Evolutionary conservation across 116 monocot genomes (phyloP).

Genomic region (Cymodocea nodosa): DNA sequence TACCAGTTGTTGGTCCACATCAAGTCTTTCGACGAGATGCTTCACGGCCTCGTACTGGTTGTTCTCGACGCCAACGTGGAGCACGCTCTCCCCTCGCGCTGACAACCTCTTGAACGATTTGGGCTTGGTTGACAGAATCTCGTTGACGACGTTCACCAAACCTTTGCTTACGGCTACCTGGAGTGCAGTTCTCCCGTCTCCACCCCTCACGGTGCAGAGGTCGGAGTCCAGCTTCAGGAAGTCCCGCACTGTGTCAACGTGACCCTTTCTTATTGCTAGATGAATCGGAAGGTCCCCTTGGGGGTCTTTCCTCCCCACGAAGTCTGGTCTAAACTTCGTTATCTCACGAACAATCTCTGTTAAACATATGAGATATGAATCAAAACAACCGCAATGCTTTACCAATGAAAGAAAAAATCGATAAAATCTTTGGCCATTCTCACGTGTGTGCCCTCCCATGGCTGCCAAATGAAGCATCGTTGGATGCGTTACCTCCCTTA

Average conservation of each 20-base stretch:
- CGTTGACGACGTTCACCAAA: background rate
- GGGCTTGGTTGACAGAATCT: background rate
- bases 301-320: background rate
- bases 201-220: background rate
- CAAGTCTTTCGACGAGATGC: background rate
- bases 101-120: no score
- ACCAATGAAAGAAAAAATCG: no score
- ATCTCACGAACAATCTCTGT: no score
- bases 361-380: no score
- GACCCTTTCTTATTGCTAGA: background rate
- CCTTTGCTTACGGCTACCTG: slow-evolving; percentile 8
- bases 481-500: no score
- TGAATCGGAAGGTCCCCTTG: background rate
- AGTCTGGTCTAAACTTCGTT: background rate
- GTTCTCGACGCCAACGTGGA: no score
- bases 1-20: background rate
- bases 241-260: background rate
- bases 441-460: no score
- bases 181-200: slow-evolving; percentile 10
- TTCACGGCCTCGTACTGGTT: no score
- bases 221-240: slow-evolving; percentile 1
- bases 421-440: no score
- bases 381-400: no score
- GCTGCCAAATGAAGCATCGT: no score
- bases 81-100: no score